These are phyloP conservation scores for Amanita molliuscula DNA, from an alignment of 768 basidiomycete genomes.

Conservation along the genomic window DNA sequence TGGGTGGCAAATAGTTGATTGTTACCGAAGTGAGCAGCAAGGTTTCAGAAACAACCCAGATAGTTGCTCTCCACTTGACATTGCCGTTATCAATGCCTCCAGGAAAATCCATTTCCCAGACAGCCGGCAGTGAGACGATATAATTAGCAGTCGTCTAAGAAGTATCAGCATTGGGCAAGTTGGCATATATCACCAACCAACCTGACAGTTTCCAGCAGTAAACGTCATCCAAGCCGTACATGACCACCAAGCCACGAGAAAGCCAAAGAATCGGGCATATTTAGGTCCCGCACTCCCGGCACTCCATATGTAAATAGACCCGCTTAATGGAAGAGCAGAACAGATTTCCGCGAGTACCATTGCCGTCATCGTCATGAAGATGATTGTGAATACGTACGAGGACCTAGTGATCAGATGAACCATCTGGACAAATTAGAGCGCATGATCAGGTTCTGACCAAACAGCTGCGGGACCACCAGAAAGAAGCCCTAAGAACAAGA, in stretches of 20 bases:
- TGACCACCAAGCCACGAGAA: conserved; percentile 90
- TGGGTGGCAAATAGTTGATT: conserved; percentile 81
- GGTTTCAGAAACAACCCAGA: conserved; percentile 75
- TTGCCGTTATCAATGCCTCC: conserved; percentile 64
- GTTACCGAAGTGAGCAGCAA: conserved; percentile 62
- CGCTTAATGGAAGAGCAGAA: conserved; percentile 77
- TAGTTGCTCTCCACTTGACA: conserved; percentile 77
- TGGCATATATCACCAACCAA: conserved; percentile 17
- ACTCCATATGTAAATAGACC: conserved; percentile 93
- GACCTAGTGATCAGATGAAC: conserved; percentile 41
- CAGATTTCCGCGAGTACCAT: conserved; percentile 84
- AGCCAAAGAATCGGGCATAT: conserved; percentile 78
- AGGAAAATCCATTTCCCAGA: conserved; percentile 77
- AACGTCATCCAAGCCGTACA: conserved; percentile 97
- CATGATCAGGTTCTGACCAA: conserved; percentile 36
- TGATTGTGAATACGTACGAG: conserved; percentile 68
- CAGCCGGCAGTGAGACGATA: conserved; percentile 71
- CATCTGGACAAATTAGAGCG: conserved; percentile 6
- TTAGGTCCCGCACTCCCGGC: conserved; percentile 87
- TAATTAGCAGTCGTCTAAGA: conserved; percentile 79
- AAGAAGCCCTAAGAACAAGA: conserved; percentile 70
- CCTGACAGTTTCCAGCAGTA: conserved; percentile 81
- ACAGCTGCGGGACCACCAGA: conserved; percentile 84
- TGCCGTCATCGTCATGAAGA: conserved; percentile 86
- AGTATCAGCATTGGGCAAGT: neutral